Base-by-base conservation (phyloP, 345 rosid genomes). In the Laguncularia racemosa region DNA sequence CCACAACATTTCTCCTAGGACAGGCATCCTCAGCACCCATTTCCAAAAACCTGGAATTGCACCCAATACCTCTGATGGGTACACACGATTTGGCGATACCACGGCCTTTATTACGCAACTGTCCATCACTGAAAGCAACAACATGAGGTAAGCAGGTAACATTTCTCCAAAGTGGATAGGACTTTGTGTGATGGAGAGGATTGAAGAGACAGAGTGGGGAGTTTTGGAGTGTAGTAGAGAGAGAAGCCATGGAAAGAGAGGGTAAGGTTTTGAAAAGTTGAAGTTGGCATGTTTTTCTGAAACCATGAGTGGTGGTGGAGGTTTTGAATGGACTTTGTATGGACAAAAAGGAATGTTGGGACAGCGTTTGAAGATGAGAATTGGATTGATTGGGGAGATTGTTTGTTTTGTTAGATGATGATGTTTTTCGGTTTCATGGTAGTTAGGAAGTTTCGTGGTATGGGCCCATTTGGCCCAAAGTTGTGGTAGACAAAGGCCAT, bases 211-310 rank as follows among this genome's bases (percentile, higher is more conserved):
- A 19, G 21, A 55, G 44, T 13, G 85, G 62, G 19, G 74, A 48
- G 28, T 64, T 55, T 20, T 61, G 63, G 64, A 70, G 66, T 23
- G 78, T 55, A 26, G 73, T 58, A 21, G 80, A 55, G 50, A 60
- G 73, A 51, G 71, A 44, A 44, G 89, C 84, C 91, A 84, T 86
- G 53, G 76, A 21, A 46, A 21, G 52, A 65, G 48, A 44, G 62
- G 40, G 40, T 21, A 17, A 50, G 18, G 53, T 12, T 21, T 16
- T 19, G 13, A 14, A 50, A 3, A 16, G 20, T 50, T 50, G 53
- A 12, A 17, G 7, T 21, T 50, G 53, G 21, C 53, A 50, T 50
- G 53, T 33, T 7, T 33, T 5, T 33, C 7, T 33, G 40, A 4
- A 23, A 33, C 40, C 4, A 33, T 4, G 9, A 11, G 28, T 45